phyloP scores from a whole-genome alignment of 1,139 yeast species.

The Yamadazyma aaseri region DNA sequence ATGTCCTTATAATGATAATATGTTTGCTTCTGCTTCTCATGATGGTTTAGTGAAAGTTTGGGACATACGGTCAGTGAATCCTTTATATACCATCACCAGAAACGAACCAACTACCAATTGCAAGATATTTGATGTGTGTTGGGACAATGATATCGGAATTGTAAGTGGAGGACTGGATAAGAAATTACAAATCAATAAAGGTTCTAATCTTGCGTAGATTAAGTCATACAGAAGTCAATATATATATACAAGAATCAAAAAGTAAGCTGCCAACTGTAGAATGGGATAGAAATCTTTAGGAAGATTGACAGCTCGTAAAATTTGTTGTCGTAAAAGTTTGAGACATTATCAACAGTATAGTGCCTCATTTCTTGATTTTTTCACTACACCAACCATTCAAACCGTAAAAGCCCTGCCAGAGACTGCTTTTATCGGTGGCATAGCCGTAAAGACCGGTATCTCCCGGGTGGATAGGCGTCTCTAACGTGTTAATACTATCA shows the following conservation, averaged over 20 bases:
- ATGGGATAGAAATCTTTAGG: no score
- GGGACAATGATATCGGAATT: slow-evolving; percentile 80
- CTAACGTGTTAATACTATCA: slow-evolving; percentile 38
- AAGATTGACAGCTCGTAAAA: no score
- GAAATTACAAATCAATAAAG: slow-evolving; percentile 81
- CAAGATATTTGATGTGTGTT: slow-evolving; percentile 83
- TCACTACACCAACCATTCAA: slow-evolving; percentile 46
- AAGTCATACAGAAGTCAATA: neutral
- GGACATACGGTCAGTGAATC: slow-evolving; percentile 88
- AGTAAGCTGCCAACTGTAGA: no score
- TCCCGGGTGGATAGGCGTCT: slow-evolving; percentile 11
- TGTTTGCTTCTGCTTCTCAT: slow-evolving; percentile 88
- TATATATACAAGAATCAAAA: slow-evolving; percentile 2
- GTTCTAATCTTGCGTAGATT: slow-evolving; percentile 29
- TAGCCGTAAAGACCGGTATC: slow-evolving; percentile 40
- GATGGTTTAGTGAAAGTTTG: slow-evolving; percentile 95
- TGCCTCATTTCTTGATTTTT: neutral
- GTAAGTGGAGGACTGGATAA: slow-evolving; percentile 95
- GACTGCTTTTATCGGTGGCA: slow-evolving; percentile 59
- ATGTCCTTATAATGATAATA: slow-evolving; percentile 71
- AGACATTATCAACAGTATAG: no score
- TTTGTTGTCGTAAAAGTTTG: no score
- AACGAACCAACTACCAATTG: slow-evolving; percentile 39
- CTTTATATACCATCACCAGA: slow-evolving; percentile 84
- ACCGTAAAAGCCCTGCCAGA: slow-evolving; percentile 81